These are phyloP conservation scores for Beauveria australis DNA, from an alignment of 2,329 filamentous ascomycete genomes.

Conservation along the genomic window DNA sequence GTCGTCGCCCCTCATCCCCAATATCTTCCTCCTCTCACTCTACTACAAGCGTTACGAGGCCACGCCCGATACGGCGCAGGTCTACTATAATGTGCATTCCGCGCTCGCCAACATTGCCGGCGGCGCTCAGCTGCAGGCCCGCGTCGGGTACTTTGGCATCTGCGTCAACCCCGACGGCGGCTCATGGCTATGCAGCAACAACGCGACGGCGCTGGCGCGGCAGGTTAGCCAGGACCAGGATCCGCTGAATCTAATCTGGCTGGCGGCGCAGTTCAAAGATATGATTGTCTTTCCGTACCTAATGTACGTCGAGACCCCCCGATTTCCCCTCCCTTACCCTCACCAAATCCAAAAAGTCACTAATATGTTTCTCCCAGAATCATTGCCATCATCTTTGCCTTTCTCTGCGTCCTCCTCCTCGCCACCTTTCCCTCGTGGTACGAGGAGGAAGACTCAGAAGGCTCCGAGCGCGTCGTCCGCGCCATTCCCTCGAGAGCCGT, in stretches of 20 bases:
- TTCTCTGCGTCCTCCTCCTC: conserved; percentile 88
- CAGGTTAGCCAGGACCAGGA: conserved; percentile 87
- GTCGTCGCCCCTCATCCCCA: conserved; percentile 86
- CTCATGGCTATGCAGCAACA: conserved; percentile 92
- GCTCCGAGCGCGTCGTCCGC: conserved; percentile 83
- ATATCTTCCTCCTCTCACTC: conserved; percentile 95
- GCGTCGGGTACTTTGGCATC: conserved; percentile 96
- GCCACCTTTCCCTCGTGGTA: conserved; percentile 98
- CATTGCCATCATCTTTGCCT: conserved; percentile 94
- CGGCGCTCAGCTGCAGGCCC: conserved; percentile 72
- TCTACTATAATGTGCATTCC: conserved; percentile 77
- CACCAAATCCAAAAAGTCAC: neutral
- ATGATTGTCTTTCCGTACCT: conserved; percentile 97
- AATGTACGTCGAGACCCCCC: conserved; percentile 54
- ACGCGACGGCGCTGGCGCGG: conserved; percentile 85
- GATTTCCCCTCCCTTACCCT: neutral
- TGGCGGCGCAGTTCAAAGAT: conserved; percentile 94
- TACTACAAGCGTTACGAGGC: conserved; percentile 89
- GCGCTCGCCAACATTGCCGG: conserved; percentile 89
- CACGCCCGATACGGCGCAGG: conserved; percentile 74
- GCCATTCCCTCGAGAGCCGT: conserved; percentile 89
- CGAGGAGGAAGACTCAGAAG: conserved; percentile 73
- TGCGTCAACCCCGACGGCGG: conserved; percentile 89
- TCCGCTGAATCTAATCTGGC: conserved; percentile 93
- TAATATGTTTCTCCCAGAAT: conserved; percentile 49